These are phyloP conservation scores for Cryptococcus sp. DNA, from an alignment of 1,284 basidiomycete species.

Conservation along the genomic window DNA sequence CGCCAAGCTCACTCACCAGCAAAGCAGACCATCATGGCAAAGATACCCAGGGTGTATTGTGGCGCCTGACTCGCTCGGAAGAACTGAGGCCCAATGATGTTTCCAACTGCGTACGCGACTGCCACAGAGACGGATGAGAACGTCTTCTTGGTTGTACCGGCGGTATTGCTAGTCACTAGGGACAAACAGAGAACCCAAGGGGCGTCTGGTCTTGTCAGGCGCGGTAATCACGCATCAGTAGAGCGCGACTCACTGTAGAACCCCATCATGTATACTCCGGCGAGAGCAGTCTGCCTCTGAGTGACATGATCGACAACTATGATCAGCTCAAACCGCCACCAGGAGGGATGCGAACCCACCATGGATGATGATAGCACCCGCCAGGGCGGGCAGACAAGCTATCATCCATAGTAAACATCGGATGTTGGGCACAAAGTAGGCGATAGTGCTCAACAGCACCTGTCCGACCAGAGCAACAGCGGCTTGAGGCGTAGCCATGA, in stretches of 20 bases:
- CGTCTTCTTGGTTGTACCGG: background rate
- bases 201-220: conserved; percentile 16
- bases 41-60: background rate
- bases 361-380: conserved; percentile 1
- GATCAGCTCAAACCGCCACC: background rate
- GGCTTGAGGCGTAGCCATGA: conserved; percentile 1
- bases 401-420: conserved; percentile 3
- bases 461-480: background rate
- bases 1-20: background rate
- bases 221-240: conserved; percentile 28
- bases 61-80: background rate
- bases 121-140: conserved; percentile 2
- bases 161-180: background rate
- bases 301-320: background rate
- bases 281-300: background rate
- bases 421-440: conserved; percentile 2
- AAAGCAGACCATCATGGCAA: conserved; percentile 1
- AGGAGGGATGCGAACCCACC: background rate
- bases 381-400: conserved; percentile 2
- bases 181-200: conserved; percentile 4
- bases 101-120: conserved; percentile 3
- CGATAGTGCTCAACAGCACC: background rate
- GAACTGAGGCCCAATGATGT: conserved; percentile 1
- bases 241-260: conserved; percentile 11
- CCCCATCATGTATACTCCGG: conserved; percentile 2